Base-by-base conservation (phyloP, 2,329 filamentous ascomycete genomes). In the Penicillium polonicum region DNA sequence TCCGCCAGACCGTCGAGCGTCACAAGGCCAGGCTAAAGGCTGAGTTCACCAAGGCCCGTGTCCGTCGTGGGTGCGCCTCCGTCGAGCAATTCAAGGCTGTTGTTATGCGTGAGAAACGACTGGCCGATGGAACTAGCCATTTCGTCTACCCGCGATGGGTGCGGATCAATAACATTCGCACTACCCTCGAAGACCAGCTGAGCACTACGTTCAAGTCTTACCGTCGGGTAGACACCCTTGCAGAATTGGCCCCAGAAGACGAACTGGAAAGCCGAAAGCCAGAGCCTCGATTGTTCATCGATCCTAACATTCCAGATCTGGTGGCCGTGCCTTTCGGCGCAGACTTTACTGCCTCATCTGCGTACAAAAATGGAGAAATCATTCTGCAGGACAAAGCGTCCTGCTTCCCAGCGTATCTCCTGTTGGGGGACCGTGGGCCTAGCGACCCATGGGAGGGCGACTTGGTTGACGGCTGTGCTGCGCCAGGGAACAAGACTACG, bases 361-460 rank as follows among this genome's bases (percentile, higher is more conserved):
- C 91, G 0, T 97, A 97, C 73, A 82, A 79, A 15, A 79, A 83
- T 1, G 93, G 93, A 1, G 83, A 86, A 46, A 85, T 97, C 52
- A 96, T 97, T 59, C 79, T 97, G 25, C 94, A 99, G 73, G 94
- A 97, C 70, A 97, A 97, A 74, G 93, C 94, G 0, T 97, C 92
- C 0, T 99, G 94, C 71, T 97, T 99, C 69, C 94, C 94, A 0
- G 94, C 93, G 0, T 94, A 94, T 70, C 80, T 99, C 3, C 79
- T 99, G 0, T 82, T 96, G 51, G 78, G 77, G 0, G 78, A 85
- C 9, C 58, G 64, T 9, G 62, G 62, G 2, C 35, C 53, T 4
- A 35, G 44, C 7, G 79, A 84, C 57, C 43, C 52, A 0, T 72
- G 70, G 65, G 43, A 65, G 3, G 91, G 91, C 25, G 86, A 94